Conservation (phyloP, 129 eudicot species). For the Daucus carota region DNA sequence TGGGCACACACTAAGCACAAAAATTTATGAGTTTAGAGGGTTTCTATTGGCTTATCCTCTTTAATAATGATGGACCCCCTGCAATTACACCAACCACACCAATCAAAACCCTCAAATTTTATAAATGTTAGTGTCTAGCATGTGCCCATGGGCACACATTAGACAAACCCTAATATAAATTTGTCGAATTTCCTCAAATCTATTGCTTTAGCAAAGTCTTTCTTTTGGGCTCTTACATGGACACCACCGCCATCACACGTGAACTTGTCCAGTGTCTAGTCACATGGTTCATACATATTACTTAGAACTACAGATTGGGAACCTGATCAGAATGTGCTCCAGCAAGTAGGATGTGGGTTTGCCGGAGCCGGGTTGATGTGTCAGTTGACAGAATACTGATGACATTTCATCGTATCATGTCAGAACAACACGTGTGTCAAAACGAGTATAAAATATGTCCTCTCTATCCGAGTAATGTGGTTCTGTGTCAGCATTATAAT, state of each 20-base stretch:
- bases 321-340: constrained; percentile 9
- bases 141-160: too few relatives aligned
- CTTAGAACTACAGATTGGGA: background rate
- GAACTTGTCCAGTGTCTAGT: constrained; percentile 12
- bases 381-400: background rate
- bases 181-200: background rate
- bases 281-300: background rate
- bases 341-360: background rate
- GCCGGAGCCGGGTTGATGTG: background rate
- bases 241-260: constrained; percentile 6
- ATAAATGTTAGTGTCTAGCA: too few relatives aligned
- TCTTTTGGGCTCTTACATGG: background rate
- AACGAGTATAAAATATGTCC: background rate
- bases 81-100: too few relatives aligned
- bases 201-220: constrained; percentile 4
- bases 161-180: background rate
- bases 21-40: too few relatives aligned
- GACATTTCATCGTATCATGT: background rate
- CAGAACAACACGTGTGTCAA: constrained; percentile 10
- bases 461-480: background rate
- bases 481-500: background rate
- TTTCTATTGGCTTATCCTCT: too few relatives aligned
- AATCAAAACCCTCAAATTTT: too few relatives aligned
- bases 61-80: too few relatives aligned
- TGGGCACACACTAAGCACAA: too few relatives aligned